phyloP scores from a whole-genome alignment of 129 eudicot genomes.

The Saposhnikovia divaricata region DNA sequence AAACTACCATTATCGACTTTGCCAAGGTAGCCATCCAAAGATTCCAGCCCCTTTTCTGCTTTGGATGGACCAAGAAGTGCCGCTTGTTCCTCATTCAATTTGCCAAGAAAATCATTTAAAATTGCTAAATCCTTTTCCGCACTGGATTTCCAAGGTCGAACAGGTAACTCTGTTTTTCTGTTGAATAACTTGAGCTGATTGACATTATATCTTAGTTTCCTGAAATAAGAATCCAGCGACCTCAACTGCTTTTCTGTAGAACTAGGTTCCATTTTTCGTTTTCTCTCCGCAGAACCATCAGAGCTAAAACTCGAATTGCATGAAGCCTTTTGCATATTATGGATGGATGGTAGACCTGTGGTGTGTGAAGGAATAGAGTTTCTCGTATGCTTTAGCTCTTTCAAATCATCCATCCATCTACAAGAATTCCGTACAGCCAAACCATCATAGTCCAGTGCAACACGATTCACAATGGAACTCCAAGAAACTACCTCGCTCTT shows the following conservation, averaged over 20 bases:
- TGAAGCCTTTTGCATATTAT: slow-evolving; percentile 9
- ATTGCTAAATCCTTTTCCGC: slow-evolving; percentile 9
- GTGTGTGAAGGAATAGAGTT: background rate
- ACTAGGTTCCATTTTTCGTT: slow-evolving; percentile 21
- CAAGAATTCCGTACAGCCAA: slow-evolving; percentile 8
- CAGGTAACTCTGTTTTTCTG: slow-evolving; percentile 13
- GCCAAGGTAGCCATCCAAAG: slow-evolving; percentile 27
- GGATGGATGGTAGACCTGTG: background rate
- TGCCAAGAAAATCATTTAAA: slow-evolving; percentile 9
- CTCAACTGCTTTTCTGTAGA: slow-evolving; percentile 44
- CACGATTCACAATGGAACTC: slow-evolving; percentile 13
- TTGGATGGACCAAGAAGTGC: slow-evolving; percentile 15
- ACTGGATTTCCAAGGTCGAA: slow-evolving; percentile 5
- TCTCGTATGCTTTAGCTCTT: background rate
- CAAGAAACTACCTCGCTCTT: slow-evolving; percentile 3
- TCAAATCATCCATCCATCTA: slow-evolving; percentile 13
- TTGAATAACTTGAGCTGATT: slow-evolving; percentile 13
- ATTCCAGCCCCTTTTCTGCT: slow-evolving; percentile 25
- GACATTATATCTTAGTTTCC: slow-evolving; percentile 30
- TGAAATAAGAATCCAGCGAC: slow-evolving; percentile 52
- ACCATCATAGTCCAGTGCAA: slow-evolving; percentile 3
- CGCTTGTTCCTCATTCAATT: slow-evolving; percentile 5
- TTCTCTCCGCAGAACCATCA: slow-evolving; percentile 19
- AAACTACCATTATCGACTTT: slow-evolving; percentile 22
- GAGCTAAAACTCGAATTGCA: slow-evolving; percentile 20